phyloP scores from a whole-genome alignment of 2,329 filamentous ascomycete genomes.

The Saccharata proteae region DNA sequence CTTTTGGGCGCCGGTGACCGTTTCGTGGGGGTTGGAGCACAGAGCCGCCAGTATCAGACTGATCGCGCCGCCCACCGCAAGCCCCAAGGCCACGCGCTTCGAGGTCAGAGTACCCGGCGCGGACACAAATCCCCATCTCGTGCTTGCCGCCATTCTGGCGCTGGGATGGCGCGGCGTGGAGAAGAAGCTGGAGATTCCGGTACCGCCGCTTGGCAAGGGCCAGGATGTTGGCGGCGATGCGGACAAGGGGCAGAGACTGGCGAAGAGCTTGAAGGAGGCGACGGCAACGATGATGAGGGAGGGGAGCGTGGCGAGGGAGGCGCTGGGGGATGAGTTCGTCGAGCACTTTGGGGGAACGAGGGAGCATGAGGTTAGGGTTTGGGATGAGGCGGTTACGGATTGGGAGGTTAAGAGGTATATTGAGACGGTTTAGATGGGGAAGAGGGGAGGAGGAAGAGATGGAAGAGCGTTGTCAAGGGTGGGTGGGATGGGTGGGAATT shows the following conservation, averaged over 20 bases:
- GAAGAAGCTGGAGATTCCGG: constrained; percentile 74
- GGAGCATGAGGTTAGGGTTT: constrained; percentile 79
- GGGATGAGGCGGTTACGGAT: constrained; percentile 94
- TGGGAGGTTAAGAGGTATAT: constrained; percentile 78
- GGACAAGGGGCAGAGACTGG: constrained; percentile 65
- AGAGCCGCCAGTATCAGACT: constrained; percentile 82
- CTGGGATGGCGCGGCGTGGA: constrained; percentile 86
- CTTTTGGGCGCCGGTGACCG: constrained; percentile 96
- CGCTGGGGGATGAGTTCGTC: constrained; percentile 90
- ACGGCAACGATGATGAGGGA: constrained; percentile 63
- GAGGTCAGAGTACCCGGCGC: constrained; percentile 92
- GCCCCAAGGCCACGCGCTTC: constrained; percentile 76
- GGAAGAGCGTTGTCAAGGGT: too few species aligned
- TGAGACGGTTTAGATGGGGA: constrained; percentile 52
- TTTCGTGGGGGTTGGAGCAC: constrained; percentile 94
- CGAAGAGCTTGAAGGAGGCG: constrained; percentile 77
- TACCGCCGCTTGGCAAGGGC: constrained; percentile 74
- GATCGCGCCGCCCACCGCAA: constrained; percentile 77
- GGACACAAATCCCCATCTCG: constrained; percentile 79
- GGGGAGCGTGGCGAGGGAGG: constrained; percentile 80
- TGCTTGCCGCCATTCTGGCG: constrained; percentile 74
- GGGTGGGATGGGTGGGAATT: too few species aligned
- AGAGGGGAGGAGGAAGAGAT: not conserved
- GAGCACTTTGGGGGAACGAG: constrained; percentile 89
- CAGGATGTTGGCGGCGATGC: constrained; percentile 62